phyloP scores from a whole-genome alignment of 2,329 filamentous ascomycete genomes.

The Xylaria polymorpha region DNA sequence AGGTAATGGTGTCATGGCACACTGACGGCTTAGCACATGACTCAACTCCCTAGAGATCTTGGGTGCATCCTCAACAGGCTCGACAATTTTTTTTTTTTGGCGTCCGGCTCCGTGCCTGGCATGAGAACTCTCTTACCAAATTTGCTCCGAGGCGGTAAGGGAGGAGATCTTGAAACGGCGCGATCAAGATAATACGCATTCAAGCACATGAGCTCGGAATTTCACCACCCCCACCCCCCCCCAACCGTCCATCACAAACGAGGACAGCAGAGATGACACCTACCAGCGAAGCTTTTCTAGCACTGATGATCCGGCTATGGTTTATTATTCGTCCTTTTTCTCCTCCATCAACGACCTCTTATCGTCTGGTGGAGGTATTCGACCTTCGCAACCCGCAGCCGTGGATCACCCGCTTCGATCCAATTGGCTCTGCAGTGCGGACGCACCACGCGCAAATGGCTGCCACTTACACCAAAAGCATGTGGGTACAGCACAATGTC shows the following conservation, averaged over 20 bases:
- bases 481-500: constrained; percentile 30
- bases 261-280: constrained; percentile 12
- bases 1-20: constrained; percentile 30
- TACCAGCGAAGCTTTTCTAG: background rate
- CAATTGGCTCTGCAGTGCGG: constrained; percentile 35
- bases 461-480: constrained; percentile 32
- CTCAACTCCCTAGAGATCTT: constrained; percentile 20
- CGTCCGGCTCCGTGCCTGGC: constrained; percentile 1
- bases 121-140: constrained; percentile 9
- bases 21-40: constrained; percentile 34
- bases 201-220: background rate
- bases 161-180: constrained; percentile 17
- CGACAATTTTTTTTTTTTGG: constrained; percentile 1
- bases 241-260: constrained; percentile 1
- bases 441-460: constrained; percentile 35
- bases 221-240: constrained; percentile 1
- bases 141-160: background rate
- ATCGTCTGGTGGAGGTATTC: constrained; percentile 31
- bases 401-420: constrained; percentile 40
- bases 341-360: constrained; percentile 18
- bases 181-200: constrained; percentile 4
- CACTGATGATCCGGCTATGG: constrained; percentile 1
- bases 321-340: constrained; percentile 15
- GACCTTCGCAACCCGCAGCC: constrained; percentile 41
- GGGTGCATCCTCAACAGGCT: constrained; percentile 18